These are phyloP conservation scores for Aethionema arabicum DNA, from an alignment of 345 rosid species.

Conservation along the genomic window DNA sequence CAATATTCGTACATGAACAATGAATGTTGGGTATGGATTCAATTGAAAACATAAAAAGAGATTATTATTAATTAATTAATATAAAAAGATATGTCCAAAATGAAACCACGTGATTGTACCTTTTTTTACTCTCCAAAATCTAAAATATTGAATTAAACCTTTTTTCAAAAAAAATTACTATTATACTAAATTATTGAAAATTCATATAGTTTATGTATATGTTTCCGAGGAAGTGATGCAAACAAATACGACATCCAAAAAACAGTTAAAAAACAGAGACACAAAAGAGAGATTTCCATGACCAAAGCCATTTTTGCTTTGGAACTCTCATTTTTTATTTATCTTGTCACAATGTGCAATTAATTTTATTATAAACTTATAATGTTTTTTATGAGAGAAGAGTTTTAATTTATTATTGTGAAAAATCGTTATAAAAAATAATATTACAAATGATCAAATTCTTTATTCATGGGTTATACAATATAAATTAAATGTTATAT, in stretches of 20 bases:
- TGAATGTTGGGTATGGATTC: slow-evolving; percentile 34
- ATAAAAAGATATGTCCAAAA: slow-evolving; percentile 23
- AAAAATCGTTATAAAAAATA: no score
- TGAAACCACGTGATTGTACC: slow-evolving; percentile 33
- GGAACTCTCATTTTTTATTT: slow-evolving; percentile 33
- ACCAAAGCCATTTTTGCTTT: slow-evolving; percentile 27
- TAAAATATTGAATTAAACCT: background rate
- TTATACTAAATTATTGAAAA: background rate
- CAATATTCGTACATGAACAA: slow-evolving; percentile 29
- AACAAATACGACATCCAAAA: slow-evolving; percentile 20
- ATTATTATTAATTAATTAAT: slow-evolving; percentile 16
- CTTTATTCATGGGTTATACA: no score
- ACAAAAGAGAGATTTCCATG: slow-evolving; percentile 27
- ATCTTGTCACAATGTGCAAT: slow-evolving; percentile 30
- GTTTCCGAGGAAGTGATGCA: slow-evolving; percentile 28
- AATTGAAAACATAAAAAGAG: slow-evolving; percentile 21
- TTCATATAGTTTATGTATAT: background rate
- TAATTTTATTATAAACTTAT: background rate
- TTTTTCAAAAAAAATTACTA: background rate
- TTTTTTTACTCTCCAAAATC: slow-evolving; percentile 22
- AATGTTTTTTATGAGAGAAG: background rate
- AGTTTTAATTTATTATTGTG: no score
- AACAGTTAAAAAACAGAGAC: slow-evolving; percentile 32
- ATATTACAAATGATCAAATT: no score
- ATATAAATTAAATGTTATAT: no score